Percentiles rank a stretch among this genome's conserved stretches.
phyloP scores from a whole-genome alignment of 345 rosid species.

The Euphorbia pulcherrima region DNA sequence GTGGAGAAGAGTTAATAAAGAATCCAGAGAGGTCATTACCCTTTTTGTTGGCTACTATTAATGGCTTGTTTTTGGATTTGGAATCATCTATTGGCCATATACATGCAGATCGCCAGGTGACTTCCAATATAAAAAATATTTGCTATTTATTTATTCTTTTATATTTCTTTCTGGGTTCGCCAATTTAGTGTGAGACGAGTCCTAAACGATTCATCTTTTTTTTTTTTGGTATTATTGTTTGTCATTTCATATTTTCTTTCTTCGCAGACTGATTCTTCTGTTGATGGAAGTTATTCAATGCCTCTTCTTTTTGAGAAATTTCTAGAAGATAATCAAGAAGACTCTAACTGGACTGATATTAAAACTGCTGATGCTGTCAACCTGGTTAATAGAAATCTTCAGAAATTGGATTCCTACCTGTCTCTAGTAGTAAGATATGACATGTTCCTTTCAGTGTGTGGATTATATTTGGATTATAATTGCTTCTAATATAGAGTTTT shows the following conservation, averaged over 20 bases:
- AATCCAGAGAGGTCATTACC: constrained; percentile 62
- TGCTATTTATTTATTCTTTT: not conserved
- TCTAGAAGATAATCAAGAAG: constrained; percentile 57
- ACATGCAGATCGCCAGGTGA: constrained; percentile 58
- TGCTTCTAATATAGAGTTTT: not conserved
- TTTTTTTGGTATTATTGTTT: not conserved
- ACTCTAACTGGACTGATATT: constrained; percentile 70
- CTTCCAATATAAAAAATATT: not conserved
- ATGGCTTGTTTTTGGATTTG: constrained; percentile 55
- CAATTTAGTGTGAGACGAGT: not conserved
- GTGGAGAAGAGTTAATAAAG: constrained; percentile 61
- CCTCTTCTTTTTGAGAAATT: constrained; percentile 61
- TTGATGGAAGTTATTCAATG: constrained; percentile 56
- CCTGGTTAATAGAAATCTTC: constrained; percentile 57
- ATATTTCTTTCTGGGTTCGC: not conserved
- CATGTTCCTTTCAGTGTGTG: constrained; percentile 2
- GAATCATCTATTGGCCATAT: constrained; percentile 65
- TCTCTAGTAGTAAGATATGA: constrained; percentile 49
- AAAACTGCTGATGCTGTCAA: constrained; percentile 66
- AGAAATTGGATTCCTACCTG: constrained; percentile 59
- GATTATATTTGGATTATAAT: not conserved
- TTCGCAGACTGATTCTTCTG: constrained; percentile 60
- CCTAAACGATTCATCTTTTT: not conserved
- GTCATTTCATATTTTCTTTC: constrained; percentile 1
- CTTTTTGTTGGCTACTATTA: constrained; percentile 42